Evolutionary conservation across 805 yeast species (phyloP), one percentile per base, ranked within the genome.

Genomic region (Saturnispora dispora): DNA sequence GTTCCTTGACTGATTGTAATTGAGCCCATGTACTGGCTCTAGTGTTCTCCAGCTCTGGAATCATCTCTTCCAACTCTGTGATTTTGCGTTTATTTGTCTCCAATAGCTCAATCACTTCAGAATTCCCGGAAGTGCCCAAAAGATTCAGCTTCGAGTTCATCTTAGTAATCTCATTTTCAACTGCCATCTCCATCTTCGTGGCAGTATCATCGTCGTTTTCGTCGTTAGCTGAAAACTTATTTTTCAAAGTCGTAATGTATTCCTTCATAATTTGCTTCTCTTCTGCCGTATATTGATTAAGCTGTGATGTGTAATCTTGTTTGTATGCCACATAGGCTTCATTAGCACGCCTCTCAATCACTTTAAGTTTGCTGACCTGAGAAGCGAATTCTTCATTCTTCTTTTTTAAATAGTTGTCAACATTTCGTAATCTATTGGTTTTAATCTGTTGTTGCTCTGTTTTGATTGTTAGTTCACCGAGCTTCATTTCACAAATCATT

Each of bases 251-350:
- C 3, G 35, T 54, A 13, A 59, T 60, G 63, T 71, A 54, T 57
- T 68, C 63, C 10, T 71, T 71, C 8, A 78, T 71, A 23, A 67
- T 71, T 8, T 71, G 63, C 32, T 68, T 70, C 48, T 70, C 73
- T 47, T 71, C 71, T 47, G 69, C 70, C 23, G 68, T 65, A 41
- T 71, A 71, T 23, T 66, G 63, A 10, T 53, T 59, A 20, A 71
- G 64, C 10, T 72, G 55, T 5, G 50, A 45, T 4, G 53, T 54
- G 35, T 57, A 62, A 1, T 53, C 55, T 20, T 55, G 58, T 41
- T 65, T 67, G 9, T 60, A 44, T 17, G 52, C 51, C 11, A 17
- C 20, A 28, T 43, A 43, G 7, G 22, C 46, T 11, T 33, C 47
- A 20, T 35, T 20, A 6, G 51, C 51, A 15, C 13, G 25, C 15